Base-by-base conservation (phyloP, 2,329 filamentous ascomycete genomes). In the Geoglossum cookeanum region DNA sequence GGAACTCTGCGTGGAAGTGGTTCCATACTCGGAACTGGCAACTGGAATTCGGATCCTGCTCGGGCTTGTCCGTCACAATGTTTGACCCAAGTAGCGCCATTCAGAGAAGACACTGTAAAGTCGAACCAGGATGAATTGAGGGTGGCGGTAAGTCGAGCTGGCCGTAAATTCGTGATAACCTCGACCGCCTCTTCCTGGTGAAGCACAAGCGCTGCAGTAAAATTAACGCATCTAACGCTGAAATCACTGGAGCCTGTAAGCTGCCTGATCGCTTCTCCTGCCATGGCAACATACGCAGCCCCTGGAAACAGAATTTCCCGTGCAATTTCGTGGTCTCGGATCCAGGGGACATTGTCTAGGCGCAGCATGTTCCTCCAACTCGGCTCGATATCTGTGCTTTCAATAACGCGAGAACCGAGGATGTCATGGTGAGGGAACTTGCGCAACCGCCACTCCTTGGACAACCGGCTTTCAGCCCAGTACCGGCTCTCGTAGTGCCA, bases 221-320 rank as follows among this genome's bases (percentile, higher is more conserved):
- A n/a, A 11, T 51, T 29, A 51, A 55, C 29, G 35, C n/a, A 29
- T 33, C 52, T 6, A 3, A 55, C 27, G 3, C 8, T 55, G 35
- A 11, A 55, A 11, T 42, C 22, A 11, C 48, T 4, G 29, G 35
- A 33, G 22, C 52, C 52, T 3, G 29, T 61, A 4, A 62, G 63
- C 55, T 70, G 66, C 17, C 37, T 7, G 37, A 42, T 13, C 8
- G 37, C 37, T 15, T 42, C 37, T 4, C 37, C 37, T 0, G 71
- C 72, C 70, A 76, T 75, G 49, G 71, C 59, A 39, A 72, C 69
- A 61, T 75, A 77, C 0, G 69, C 74, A 1, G 74, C 74, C 1
- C 70, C 73, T 1, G 74, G 74, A 6, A 76, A 64, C 15, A 77
- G 63, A 2, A 69, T 67, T 4, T 42, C 37, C 4, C n/a, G 4